phyloP scores from a whole-genome alignment of 2,329 filamentous ascomycete species.

The Fusarium nanum region DNA sequence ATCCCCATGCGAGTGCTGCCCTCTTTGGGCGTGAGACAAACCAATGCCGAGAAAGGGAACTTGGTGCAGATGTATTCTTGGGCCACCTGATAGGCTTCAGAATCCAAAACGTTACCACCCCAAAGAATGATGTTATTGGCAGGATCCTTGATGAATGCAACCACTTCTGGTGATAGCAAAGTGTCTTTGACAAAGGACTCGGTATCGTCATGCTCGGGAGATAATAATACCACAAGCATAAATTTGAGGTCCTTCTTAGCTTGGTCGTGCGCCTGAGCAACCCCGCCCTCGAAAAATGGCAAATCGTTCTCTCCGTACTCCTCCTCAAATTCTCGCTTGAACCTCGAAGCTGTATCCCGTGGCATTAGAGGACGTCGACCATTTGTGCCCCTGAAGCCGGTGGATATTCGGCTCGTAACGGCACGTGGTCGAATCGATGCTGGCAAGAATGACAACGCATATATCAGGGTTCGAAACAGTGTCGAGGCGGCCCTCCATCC shows the following conservation, averaged over 20 bases:
- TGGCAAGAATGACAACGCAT: slow-evolving; percentile 84
- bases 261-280: slow-evolving; percentile 89
- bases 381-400: slow-evolving; percentile 68
- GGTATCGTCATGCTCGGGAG: slow-evolving; percentile 95
- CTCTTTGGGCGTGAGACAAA: slow-evolving; percentile 88
- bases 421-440: slow-evolving; percentile 68
- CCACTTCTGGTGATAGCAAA: slow-evolving; percentile 79
- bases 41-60: slow-evolving; percentile 87
- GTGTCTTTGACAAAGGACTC: slow-evolving; percentile 84
- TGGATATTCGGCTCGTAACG: slow-evolving; percentile 64
- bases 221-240: slow-evolving; percentile 86
- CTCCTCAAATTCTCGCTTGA: slow-evolving; percentile 94
- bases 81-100: slow-evolving; percentile 95
- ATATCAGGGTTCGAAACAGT: slow-evolving; percentile 78
- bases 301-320: slow-evolving; percentile 81
- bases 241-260: slow-evolving; percentile 94
- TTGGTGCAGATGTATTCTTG: slow-evolving; percentile 88
- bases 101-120: slow-evolving; percentile 92
- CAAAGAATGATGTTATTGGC: slow-evolving; percentile 86
- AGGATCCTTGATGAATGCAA: slow-evolving; percentile 78
- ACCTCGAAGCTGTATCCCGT: slow-evolving; percentile 86
- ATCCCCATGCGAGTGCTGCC: slow-evolving; percentile 91
- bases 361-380: slow-evolving; percentile 83
- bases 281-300: slow-evolving; percentile 87
- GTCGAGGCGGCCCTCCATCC: slow-evolving; percentile 78